Base-by-base conservation (phyloP, 2,329 filamentous ascomycete species). In the Paracoccidioides brasiliensis region DNA sequence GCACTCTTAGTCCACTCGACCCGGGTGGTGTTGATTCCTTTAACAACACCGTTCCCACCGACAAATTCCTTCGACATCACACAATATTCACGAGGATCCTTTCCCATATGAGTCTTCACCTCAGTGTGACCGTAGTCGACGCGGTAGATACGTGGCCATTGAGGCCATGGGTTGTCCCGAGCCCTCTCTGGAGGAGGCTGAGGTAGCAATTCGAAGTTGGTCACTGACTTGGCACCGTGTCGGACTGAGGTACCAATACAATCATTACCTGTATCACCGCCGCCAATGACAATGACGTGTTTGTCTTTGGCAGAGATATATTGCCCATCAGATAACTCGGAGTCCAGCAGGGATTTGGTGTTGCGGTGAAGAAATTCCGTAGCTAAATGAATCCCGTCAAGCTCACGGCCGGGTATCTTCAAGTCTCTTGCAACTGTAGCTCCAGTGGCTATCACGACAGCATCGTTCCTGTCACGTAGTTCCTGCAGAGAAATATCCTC, bases 281-380 rank as follows among this genome's bases (percentile, higher is more conserved):
- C 91, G 68, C 91, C 91, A 72, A 97, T 96, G 67, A 97, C 91
- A 59, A 97, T 82, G 56, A 97, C 91, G 69, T 96, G 78, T 81
- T 96, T 96, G 75, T 83, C 90, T 76, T 95, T 95, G 67, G 91
- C 91, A 15, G 88, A 91, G 68, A 97, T 91, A 74, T 96, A 97
- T 54, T 85, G 74, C 33, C 85, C 83, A 66, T 97, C 90, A 8
- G 80, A 78, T 33, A 96, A 81, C 67, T 89, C 83, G 10, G 90
- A 95, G 76, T 97, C 91, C 53, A 96, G 85, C 5, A 97, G 82
- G 33, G 90, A 95, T 79, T 96, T 96, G 70, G 91, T 97, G 78
- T 97, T 97, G 76, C 86, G 86, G 80, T 95, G 90, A 67, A 97
- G 72, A 79, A 96, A 96, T 72, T 95, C 85, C 91, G 96, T 97